Evolutionary conservation across 495 filamentous ascomycete species (phyloP), one percentile per base, ranked within the genome.

Genomic region (Platismatia glauca): DNA sequence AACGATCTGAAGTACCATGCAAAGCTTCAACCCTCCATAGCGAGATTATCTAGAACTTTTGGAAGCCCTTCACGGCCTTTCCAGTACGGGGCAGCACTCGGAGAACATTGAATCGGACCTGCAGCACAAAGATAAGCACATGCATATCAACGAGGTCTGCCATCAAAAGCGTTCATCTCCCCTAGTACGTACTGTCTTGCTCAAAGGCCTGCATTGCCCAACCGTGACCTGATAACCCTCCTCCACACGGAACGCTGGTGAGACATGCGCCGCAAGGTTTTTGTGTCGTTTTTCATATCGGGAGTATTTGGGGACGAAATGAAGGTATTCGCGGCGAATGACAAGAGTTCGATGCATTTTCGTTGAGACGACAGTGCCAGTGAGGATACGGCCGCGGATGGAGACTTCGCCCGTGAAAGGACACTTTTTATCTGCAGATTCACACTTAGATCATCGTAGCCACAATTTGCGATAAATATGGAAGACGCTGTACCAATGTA

Each of bases 231-330:
- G 87, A 79, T 99, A 95, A 84, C 94, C 94, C 72, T 96, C 93
- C 84, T 94, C 89, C 72, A 97, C 91, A 94, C 94, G 94, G 89
- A 99, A 99, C 77, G 93, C 93, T 71, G 94, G 94, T 62, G 91
- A 96, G 66, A 97, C 94, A 84, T 99, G 94, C 66, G 93, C 95
- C 69, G 94, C 88, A 52, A 99, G 82, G 86, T 99, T 99, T 89
- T 95, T 97, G 86, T 99, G 94, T 73, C 94, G 83, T 85, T 95
- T 97, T 89, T 99, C 95, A 80, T 99, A 99, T 85, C 94, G 87
- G 75, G 89, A 81, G 85, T 97, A 97, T 81, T 97, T 97, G 75
- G 92, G 92, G 76, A 97, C 85, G 86, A 89, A 97, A 85, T 97
- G 94, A 68, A 98, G 92, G 83, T 97, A 99, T 84, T 99, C 95